Evolutionary conservation across 148 eudicot genomes (phyloP).

Genomic region (Arbutus unedo): DNA sequence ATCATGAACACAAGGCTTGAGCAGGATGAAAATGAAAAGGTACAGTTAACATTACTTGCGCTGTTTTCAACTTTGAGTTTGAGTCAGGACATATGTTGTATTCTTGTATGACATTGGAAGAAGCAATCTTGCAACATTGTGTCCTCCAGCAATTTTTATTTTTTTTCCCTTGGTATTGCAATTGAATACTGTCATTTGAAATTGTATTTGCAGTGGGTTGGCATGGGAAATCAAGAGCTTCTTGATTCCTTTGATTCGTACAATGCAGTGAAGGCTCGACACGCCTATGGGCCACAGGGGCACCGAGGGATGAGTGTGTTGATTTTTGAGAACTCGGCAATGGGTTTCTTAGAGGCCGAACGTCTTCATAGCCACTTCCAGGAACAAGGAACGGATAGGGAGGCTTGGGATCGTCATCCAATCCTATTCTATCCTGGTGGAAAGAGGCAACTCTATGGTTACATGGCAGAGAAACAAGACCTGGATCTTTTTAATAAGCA

Average conservation of each 20-base stretch:
- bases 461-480: slow-evolving; percentile 59
- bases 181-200: not conserved
- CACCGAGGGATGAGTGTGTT: slow-evolving; percentile 70
- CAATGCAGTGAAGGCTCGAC: slow-evolving; percentile 53
- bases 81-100: not conserved
- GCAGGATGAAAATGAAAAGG: slow-evolving; percentile 60
- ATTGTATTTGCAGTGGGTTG: slow-evolving; percentile 50
- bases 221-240: slow-evolving; percentile 88
- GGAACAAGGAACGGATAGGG: slow-evolving; percentile 48
- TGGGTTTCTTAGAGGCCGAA: slow-evolving; percentile 69
- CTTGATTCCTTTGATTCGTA: slow-evolving; percentile 51
- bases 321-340: slow-evolving; percentile 61
- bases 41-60: slow-evolving; percentile 11
- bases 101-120: not conserved
- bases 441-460: slow-evolving; percentile 66
- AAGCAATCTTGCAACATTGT: not conserved
- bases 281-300: slow-evolving; percentile 79
- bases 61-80: not conserved
- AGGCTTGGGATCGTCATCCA: slow-evolving; percentile 47
- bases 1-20: slow-evolving; percentile 63
- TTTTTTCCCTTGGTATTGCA: not conserved
- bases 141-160: not conserved
- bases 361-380: slow-evolving; percentile 55
- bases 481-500: slow-evolving; percentile 62
- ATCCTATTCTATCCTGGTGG: slow-evolving; percentile 54